These are phyloP conservation scores for Rhodotorula kratochvilovae DNA, from an alignment of 768 basidiomycete genomes.

Conservation along the genomic window DNA sequence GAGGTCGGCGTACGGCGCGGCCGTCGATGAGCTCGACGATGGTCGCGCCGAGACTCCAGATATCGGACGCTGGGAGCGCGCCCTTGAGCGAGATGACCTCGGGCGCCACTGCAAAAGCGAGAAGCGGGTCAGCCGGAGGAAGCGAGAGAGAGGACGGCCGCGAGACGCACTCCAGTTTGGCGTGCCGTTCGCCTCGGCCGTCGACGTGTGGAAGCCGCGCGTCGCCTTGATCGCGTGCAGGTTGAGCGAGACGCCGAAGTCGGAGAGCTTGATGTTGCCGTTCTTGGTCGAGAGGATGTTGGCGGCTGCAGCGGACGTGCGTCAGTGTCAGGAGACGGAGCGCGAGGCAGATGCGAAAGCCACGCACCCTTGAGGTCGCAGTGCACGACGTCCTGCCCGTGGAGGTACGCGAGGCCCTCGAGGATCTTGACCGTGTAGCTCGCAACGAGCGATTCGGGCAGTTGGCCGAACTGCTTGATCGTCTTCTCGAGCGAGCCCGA, in stretches of 20 bases:
- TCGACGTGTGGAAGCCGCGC: slow-evolving; percentile 68
- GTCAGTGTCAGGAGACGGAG: too few relatives aligned
- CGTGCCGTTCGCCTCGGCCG: slow-evolving; percentile 67
- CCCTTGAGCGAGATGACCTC: slow-evolving; percentile 95
- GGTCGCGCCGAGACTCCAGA: slow-evolving; percentile 93
- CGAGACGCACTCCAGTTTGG: slow-evolving; percentile 77
- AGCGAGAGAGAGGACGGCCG: background rate
- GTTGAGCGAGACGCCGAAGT: slow-evolving; percentile 96
- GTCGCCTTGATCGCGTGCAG: slow-evolving; percentile 74
- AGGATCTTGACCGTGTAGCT: slow-evolving; percentile 93
- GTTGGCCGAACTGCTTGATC: slow-evolving; percentile 84
- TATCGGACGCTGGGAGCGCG: slow-evolving; percentile 85
- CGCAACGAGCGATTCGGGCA: slow-evolving; percentile 86
- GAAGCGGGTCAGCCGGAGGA: background rate
- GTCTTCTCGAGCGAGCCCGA: slow-evolving; percentile 92
- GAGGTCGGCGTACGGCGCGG: slow-evolving; percentile 82
- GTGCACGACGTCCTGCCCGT: slow-evolving; percentile 75
- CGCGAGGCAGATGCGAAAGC: background rate
- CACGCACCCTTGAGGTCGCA: slow-evolving; percentile 76
- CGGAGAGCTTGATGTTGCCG: slow-evolving; percentile 92
- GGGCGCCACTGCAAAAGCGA: slow-evolving; percentile 66
- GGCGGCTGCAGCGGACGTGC: slow-evolving; percentile 55
- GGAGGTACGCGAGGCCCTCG: slow-evolving; percentile 90
- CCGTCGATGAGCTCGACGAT: slow-evolving; percentile 91
- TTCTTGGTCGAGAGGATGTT: slow-evolving; percentile 72